Conservation (phyloP, 805 yeast species). For the Torulaspora franciscae region DNA sequence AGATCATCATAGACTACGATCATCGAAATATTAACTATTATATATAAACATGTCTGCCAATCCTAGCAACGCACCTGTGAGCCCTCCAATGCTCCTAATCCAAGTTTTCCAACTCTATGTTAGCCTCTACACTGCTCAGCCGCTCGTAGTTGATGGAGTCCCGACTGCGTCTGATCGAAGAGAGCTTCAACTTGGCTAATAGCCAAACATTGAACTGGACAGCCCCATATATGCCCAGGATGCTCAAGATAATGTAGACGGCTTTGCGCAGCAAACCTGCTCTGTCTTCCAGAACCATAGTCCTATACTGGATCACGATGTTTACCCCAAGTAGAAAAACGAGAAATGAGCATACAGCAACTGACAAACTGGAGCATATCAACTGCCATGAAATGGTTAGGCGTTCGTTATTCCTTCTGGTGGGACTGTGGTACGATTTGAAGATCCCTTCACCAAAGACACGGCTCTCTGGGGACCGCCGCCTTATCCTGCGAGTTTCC, state of each 20-base stretch:
- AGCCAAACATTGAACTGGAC: constrained; percentile 20
- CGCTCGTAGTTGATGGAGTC: constrained; percentile 5
- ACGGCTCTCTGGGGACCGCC: constrained; percentile 12
- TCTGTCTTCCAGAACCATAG: constrained; percentile 25
- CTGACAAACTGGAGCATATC: constrained; percentile 24
- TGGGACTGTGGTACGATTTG: constrained; percentile 19
- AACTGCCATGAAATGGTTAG: constrained; percentile 19
- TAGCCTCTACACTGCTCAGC: constrained; percentile 7
- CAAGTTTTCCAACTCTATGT: constrained; percentile 9
- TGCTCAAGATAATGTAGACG: constrained; percentile 18
- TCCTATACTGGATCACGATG: constrained; percentile 35
- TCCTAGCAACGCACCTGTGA: background rate
- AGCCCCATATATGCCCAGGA: constrained; percentile 15
- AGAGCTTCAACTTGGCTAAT: constrained; percentile 11
- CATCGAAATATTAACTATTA: background rate
- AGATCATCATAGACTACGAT: background rate
- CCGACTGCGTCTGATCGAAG: background rate
- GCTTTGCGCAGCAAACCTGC: constrained; percentile 17
- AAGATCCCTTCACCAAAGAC: constrained; percentile 20
- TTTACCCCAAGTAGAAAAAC: constrained; percentile 37
- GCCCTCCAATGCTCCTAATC: background rate
- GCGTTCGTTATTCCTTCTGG: constrained; percentile 18
- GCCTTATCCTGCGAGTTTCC: background rate
- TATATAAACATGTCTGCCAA: background rate
- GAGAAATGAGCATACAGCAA: constrained; percentile 27